Evolutionary conservation across 495 filamentous ascomycete genomes (phyloP), one percentile per base, ranked within the genome.

Genomic region (Saxophila tyrrhenica): DNA sequence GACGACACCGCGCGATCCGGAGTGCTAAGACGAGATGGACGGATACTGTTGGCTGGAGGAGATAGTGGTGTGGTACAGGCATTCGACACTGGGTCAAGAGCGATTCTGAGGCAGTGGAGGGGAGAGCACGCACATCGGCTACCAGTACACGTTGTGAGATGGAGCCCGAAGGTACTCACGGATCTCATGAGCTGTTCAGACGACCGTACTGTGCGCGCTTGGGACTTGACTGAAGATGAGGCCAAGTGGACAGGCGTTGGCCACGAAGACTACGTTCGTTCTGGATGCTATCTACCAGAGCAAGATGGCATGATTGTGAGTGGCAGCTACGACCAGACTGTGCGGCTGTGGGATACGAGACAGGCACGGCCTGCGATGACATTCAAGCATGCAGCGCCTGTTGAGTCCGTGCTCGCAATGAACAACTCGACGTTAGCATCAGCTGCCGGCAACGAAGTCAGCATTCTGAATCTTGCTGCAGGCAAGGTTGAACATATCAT

Each of bases 51-150:
- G 15, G 86, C 91, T 39, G 94, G 91, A 64, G 89, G 95, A 55
- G 89, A 94, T 59, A 83, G 80, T 29, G 92, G 94, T 19, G 76
- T 82, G 42, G 86, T 99, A 44, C 94, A 97, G 66, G 87, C 95
- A 15, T 99, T 97, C 64, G 94, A 99, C 62, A 78, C 92, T 50
- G 80, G 76, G 20, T 87, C 86, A 39, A 79, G 92, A 52, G 89
- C 90, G 1, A 94, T 97, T 54, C 69, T 99, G 64, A 92, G 92
- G 75, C 95, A 92, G 46, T 99, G 92, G 94, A 81, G 82, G 57
- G 59, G 59, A 15, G 55, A 55, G 22, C 51, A 50, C 20, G 82
- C 91, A 43, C 92, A 98, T 69, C 90, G 91, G 70, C 89, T 94
- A 73, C 86, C 94, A 39, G 89, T 95, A 35, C 95, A 92, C 84